Evolutionary conservation across 352 stramenopile genomes (phyloP).

Genomic region (Phytopythium chamaehyphon): DNA sequence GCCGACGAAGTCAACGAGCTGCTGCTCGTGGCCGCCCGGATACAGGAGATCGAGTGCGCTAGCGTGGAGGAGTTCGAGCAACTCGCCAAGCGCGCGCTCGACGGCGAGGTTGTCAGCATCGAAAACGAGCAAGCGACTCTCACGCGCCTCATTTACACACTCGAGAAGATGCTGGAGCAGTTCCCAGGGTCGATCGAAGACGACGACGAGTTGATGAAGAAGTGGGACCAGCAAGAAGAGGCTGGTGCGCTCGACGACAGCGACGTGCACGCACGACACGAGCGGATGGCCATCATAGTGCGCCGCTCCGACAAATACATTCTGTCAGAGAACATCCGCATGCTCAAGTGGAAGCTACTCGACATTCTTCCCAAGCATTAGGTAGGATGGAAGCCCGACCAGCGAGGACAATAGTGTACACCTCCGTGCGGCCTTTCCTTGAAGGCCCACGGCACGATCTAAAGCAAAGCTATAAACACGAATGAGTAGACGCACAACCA

Average conservation of each 20-base stretch:
- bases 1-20: slow-evolving; percentile 59
- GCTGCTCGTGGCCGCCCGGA: slow-evolving; percentile 54
- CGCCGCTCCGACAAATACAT: slow-evolving; percentile 61
- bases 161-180: slow-evolving; percentile 55
- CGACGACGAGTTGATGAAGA: slow-evolving; percentile 30
- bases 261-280: slow-evolving; percentile 25
- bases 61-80: slow-evolving; percentile 31
- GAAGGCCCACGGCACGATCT: not conserved
- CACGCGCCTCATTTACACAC: slow-evolving; percentile 50
- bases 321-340: slow-evolving; percentile 54
- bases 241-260: slow-evolving; percentile 3
- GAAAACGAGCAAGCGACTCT: slow-evolving; percentile 52
- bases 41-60: slow-evolving; percentile 60
- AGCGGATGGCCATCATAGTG: slow-evolving; percentile 51
- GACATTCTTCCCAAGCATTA: slow-evolving; percentile 40
- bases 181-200: slow-evolving; percentile 43
- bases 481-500: slow-evolving; percentile 13
- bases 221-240: slow-evolving; percentile 17
- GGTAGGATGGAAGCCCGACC: no score
- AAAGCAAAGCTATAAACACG: slow-evolving; percentile 3
- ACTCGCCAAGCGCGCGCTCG: slow-evolving; percentile 35
- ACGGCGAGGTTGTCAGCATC: slow-evolving; percentile 48
- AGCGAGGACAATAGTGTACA: no score
- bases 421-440: no score
- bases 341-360: slow-evolving; percentile 70